These are phyloP conservation scores for Hanseniaspora vineae DNA, from an alignment of 805 yeast genomes.

Conservation along the genomic window DNA sequence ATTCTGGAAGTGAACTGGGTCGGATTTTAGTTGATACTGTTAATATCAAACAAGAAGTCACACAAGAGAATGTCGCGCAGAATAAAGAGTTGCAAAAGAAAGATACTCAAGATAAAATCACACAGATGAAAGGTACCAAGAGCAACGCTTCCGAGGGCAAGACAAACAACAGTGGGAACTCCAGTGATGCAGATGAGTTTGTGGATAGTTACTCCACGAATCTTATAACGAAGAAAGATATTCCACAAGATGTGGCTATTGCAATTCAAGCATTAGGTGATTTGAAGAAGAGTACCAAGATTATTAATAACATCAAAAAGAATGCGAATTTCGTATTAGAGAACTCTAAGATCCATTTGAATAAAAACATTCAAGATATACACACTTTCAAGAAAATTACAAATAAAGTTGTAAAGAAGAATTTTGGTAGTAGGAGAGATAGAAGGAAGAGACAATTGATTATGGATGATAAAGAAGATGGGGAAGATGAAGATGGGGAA, in stretches of 20 bases:
- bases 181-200: background rate
- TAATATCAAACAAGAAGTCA: too few species aligned
- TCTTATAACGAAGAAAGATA: conserved; percentile 2
- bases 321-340: conserved; percentile 38
- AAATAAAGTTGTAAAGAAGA: conserved; percentile 9
- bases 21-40: too few species aligned
- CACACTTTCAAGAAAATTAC: background rate
- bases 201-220: background rate
- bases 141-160: background rate
- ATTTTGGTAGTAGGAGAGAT: conserved; percentile 29
- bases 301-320: conserved; percentile 20
- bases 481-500: conserved; percentile 3
- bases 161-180: background rate
- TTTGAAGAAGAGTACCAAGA: conserved; percentile 12
- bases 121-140: background rate
- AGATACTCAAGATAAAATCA: too few species aligned
- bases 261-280: conserved; percentile 16
- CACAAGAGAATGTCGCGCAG: too few species aligned
- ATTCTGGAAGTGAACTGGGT: too few species aligned
- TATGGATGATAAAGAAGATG: conserved; percentile 2
- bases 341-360: conserved; percentile 30
- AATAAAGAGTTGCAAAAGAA: too few species aligned
- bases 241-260: conserved; percentile 8
- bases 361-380: conserved; percentile 7
- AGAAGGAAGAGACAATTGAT: conserved; percentile 26